These are phyloP conservation scores for Pseudocercospora ulei DNA, from an alignment of 2,329 filamentous ascomycete species.

Conservation along the genomic window DNA sequence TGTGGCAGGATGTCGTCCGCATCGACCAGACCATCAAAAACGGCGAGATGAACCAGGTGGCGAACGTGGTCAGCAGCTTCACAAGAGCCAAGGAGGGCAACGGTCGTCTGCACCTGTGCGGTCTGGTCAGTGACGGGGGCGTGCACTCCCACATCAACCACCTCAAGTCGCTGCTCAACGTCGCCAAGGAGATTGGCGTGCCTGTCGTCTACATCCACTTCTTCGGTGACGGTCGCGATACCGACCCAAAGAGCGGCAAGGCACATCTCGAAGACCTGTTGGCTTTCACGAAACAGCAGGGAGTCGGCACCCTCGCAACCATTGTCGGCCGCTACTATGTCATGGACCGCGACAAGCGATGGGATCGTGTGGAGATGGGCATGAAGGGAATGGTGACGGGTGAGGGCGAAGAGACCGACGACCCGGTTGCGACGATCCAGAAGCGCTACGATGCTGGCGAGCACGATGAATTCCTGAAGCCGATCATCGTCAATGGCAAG, in stretches of 20 bases:
- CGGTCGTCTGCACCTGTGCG: slow-evolving; percentile 82
- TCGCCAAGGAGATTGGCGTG: slow-evolving; percentile 78
- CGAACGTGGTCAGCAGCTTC: slow-evolving; percentile 69
- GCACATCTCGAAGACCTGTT: slow-evolving; percentile 82
- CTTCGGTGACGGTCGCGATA: slow-evolving; percentile 96
- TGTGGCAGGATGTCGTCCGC: slow-evolving; percentile 86
- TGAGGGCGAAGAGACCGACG: slow-evolving; percentile 74
- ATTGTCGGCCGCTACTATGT: slow-evolving; percentile 94
- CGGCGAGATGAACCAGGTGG: slow-evolving; percentile 62
- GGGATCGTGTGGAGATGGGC: slow-evolving; percentile 86
- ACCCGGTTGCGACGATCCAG: slow-evolving; percentile 78
- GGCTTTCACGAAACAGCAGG: slow-evolving; percentile 70
- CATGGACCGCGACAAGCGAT: slow-evolving; percentile 99
- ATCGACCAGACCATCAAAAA: slow-evolving; percentile 92
- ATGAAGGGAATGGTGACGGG: slow-evolving; percentile 77
- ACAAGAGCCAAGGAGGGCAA: slow-evolving; percentile 74
- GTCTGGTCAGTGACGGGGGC: slow-evolving; percentile 88
- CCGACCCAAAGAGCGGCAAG: slow-evolving; percentile 86
- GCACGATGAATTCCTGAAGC: slow-evolving; percentile 96
- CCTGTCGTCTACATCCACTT: slow-evolving; percentile 97
- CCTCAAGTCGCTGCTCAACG: slow-evolving; percentile 73
- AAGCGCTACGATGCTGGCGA: slow-evolving; percentile 79
- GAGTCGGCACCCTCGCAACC: slow-evolving; percentile 77
- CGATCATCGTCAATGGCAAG: slow-evolving; percentile 84
- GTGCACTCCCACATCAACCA: slow-evolving; percentile 94